Conservation (phyloP, 371 early-diverging fungal genomes). For the Apophysomyces ossiformis region DNA sequence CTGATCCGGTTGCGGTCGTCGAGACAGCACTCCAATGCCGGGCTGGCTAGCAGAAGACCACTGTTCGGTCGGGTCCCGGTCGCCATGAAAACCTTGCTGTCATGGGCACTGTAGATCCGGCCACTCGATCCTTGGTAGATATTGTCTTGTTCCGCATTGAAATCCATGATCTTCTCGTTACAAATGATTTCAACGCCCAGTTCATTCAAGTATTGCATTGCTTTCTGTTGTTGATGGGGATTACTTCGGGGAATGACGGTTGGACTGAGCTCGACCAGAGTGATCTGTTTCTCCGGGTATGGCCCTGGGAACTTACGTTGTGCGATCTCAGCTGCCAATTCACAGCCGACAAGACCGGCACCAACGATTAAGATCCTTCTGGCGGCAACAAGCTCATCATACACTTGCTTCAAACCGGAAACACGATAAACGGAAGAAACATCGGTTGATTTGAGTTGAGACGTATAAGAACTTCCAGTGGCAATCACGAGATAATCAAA, state of each 20-base stretch:
- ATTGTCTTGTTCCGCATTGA: constrained; percentile 29
- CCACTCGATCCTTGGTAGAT: constrained; percentile 38
- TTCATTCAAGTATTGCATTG: constrained; percentile 48
- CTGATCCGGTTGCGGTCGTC: constrained; percentile 30
- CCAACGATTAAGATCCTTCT: constrained; percentile 61
- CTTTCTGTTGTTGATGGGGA: constrained; percentile 46
- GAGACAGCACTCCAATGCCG: constrained; percentile 23
- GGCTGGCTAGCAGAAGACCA: constrained; percentile 23
- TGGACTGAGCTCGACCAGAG: constrained; percentile 53
- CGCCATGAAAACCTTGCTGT: constrained; percentile 41
- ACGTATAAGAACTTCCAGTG: constrained; percentile 66
- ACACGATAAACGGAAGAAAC: constrained; percentile 39
- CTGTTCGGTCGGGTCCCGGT: constrained; percentile 50
- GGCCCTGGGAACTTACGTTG: constrained; percentile 25
- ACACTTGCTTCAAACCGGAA: constrained; percentile 35
- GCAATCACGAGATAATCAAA: constrained; percentile 79
- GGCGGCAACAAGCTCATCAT: constrained; percentile 61
- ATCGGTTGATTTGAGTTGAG: constrained; percentile 49
- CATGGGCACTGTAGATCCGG: constrained; percentile 34
- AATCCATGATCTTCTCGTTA: constrained; percentile 56
- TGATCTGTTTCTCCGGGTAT: constrained; percentile 57
- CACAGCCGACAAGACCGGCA: constrained; percentile 71
- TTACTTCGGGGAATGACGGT: constrained; percentile 41
- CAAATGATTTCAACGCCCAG: constrained; percentile 68
- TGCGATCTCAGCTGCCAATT: constrained; percentile 65